A percentile compares a stretch with the other conserved stretches of the same genome.
Evolutionary conservation across 371 early-diverging fungal genomes (phyloP).

Genomic region (Batkoa obscura): DNA sequence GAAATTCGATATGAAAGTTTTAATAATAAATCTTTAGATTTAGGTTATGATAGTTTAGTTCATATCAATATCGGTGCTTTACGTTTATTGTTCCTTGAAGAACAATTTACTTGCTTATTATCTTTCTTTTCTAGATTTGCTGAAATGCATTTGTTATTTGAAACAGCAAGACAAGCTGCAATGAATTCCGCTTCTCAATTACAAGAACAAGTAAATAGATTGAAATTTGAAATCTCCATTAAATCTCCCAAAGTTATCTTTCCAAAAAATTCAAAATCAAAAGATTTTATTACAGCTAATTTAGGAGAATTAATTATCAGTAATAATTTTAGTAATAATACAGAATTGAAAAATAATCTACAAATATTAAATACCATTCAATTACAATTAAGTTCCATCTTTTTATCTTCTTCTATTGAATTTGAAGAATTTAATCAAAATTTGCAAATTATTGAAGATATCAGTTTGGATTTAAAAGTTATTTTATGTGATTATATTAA

Average conservation of each 20-base stretch:
- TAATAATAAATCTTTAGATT: slow-evolving; percentile 25
- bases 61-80: slow-evolving; percentile 63
- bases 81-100: slow-evolving; percentile 47
- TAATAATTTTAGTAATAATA: slow-evolving; percentile 36
- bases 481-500: slow-evolving; percentile 16
- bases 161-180: slow-evolving; percentile 69
- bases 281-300: slow-evolving; percentile 49
- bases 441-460: slow-evolving; percentile 62
- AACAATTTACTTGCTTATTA: slow-evolving; percentile 28
- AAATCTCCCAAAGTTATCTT: slow-evolving; percentile 79
- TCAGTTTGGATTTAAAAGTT: slow-evolving; percentile 49
- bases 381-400: slow-evolving; percentile 47
- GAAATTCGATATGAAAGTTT: slow-evolving; percentile 73
- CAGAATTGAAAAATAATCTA: slow-evolving; percentile 11
- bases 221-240: slow-evolving; percentile 67
- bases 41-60: slow-evolving; percentile 72
- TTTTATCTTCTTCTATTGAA: slow-evolving; percentile 32
- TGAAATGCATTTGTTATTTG: slow-evolving; percentile 71
- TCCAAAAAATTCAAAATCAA: slow-evolving; percentile 37
- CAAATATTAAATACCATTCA: slow-evolving; percentile 31
- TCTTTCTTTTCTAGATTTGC: slow-evolving; percentile 57
- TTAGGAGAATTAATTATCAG: slow-evolving; percentile 71
- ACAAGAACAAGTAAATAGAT: slow-evolving; percentile 46
- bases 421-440: slow-evolving; percentile 14
- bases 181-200: slow-evolving; percentile 57